Conservation (phyloP, 129 eudicot species). For the Flaveria ramosissima region DNA sequence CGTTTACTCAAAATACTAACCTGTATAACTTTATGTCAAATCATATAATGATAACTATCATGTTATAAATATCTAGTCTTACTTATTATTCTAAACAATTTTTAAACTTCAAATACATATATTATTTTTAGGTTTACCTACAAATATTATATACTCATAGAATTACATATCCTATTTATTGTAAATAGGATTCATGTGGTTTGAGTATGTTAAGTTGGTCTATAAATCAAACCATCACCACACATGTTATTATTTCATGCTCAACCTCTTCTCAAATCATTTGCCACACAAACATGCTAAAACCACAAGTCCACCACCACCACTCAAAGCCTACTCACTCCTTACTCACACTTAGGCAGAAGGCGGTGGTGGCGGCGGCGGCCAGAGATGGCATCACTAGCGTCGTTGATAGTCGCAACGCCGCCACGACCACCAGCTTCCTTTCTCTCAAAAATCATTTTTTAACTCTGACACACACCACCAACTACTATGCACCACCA, state of each 20-base stretch:
- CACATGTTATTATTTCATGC: not conserved
- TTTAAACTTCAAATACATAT: too few species aligned
- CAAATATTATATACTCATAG: too few species aligned
- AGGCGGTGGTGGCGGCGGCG: not conserved
- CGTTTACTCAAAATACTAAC: too few species aligned
- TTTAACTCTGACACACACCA: not conserved
- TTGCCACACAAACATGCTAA: slow-evolving; percentile 27
- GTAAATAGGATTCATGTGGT: not conserved
- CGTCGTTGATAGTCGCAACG: not conserved
- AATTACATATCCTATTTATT: too few species aligned
- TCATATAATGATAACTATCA: too few species aligned
- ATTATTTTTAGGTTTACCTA: too few species aligned
- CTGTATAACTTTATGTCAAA: too few species aligned
- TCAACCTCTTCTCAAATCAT: slow-evolving; percentile 12
- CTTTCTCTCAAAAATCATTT: slow-evolving; percentile 4
- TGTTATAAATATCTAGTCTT: too few species aligned
- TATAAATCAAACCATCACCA: slow-evolving; percentile 11
- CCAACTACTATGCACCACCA: slow-evolving; percentile 18
- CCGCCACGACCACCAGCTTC: not conserved
- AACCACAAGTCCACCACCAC: slow-evolving; percentile 23
- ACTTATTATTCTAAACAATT: too few species aligned
- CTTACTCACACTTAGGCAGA: slow-evolving; percentile 13
- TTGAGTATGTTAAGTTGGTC: not conserved
- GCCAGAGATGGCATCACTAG: slow-evolving; percentile 19
- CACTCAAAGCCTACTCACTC: slow-evolving; percentile 15